These are phyloP conservation scores for Oryza glumipatula DNA, from an alignment of 176 grass and related monocot species.

Conservation along the genomic window DNA sequence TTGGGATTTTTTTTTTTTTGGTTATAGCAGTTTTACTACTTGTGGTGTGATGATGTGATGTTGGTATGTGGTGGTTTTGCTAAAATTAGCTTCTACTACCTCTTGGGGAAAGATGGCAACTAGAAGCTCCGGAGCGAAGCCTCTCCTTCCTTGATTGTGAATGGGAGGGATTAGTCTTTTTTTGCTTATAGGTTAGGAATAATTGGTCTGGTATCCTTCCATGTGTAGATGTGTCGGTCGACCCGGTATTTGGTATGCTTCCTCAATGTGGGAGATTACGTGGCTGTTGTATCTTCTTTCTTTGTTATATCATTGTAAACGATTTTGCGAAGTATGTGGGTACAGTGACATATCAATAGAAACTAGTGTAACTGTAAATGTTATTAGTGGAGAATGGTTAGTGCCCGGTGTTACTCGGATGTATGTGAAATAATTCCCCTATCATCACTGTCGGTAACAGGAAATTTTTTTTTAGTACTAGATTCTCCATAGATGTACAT, in stretches of 20 bases:
- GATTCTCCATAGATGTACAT: not conserved
- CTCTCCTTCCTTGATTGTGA: not conserved
- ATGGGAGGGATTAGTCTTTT: not conserved
- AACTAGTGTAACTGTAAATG: not conserved
- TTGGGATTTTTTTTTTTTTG: not conserved
- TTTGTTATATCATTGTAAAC: not conserved
- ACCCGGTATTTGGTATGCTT: not conserved
- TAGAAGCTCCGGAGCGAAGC: not conserved
- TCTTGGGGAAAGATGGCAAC: constrained; percentile 1
- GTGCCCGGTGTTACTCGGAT: not conserved
- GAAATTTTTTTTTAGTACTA: not conserved
- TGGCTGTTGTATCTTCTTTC: not conserved
- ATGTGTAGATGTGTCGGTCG: not conserved
- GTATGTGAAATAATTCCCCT: constrained; percentile 1
- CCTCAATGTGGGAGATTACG: not conserved
- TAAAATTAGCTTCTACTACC: constrained; percentile 5
- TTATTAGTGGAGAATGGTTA: not conserved
- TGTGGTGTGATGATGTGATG: not conserved
- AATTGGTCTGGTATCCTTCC: not conserved
- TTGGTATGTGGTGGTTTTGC: not conserved
- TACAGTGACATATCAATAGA: not conserved
- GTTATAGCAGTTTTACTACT: not conserved
- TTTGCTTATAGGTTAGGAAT: not conserved
- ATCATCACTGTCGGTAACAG: not conserved
- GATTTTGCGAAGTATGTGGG: not conserved